phyloP scores from a whole-genome alignment of 164 flowering plant genomes.

The Amborella trichopoda region DNA sequence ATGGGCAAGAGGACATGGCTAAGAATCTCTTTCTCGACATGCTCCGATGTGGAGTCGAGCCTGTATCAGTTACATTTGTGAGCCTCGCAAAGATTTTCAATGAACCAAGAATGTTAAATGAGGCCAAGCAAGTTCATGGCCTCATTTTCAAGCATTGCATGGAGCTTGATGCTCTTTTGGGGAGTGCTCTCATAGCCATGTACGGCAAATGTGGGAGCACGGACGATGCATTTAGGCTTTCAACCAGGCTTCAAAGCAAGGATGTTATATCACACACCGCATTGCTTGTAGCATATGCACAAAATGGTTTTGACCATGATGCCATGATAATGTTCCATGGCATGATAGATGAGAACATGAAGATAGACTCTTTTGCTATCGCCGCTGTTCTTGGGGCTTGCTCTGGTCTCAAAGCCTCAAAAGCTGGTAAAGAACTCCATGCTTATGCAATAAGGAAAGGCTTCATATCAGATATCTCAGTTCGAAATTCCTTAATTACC shows the following conservation, averaged over 20 bases:
- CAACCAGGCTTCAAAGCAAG: constrained; percentile 15
- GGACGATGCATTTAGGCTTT: constrained; percentile 36
- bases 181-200: constrained; percentile 42
- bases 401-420: background rate
- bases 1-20: constrained; percentile 6
- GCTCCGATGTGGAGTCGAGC: constrained; percentile 4
- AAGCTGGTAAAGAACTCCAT: background rate
- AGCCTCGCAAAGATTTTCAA: background rate
- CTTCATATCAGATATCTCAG: constrained; percentile 28
- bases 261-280: constrained; percentile 33
- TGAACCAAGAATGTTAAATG: background rate
- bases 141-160: constrained; percentile 31
- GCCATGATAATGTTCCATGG: constrained; percentile 32
- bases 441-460: constrained; percentile 20
- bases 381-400: constrained; percentile 20
- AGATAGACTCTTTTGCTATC: constrained; percentile 34
- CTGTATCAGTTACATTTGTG: constrained; percentile 4
- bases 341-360: constrained; percentile 15
- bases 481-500: constrained; percentile 47
- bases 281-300: constrained; percentile 32
- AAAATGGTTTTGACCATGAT: constrained; percentile 31
- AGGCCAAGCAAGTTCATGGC: constrained; percentile 30
- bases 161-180: constrained; percentile 32
- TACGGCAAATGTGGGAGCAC: constrained; percentile 37
- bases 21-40: constrained; percentile 4